These are phyloP conservation scores for Leavenworthia alabamica DNA, from an alignment of 345 rosid genomes.

Conservation along the genomic window DNA sequence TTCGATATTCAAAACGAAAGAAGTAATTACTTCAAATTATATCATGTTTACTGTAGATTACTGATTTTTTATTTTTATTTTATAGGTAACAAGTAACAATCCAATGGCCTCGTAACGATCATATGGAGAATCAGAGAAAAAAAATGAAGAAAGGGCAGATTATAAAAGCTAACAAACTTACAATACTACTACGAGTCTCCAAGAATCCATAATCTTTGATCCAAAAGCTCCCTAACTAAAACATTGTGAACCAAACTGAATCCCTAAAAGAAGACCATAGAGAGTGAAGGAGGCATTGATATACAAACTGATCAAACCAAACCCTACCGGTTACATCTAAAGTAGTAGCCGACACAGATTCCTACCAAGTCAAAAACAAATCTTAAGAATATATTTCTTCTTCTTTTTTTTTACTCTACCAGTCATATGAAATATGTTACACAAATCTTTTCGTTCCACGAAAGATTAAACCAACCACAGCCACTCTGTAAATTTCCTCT, in stretches of 20 bases:
- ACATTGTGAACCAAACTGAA: slow-evolving; percentile 13
- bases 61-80: neutral
- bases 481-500: slow-evolving; percentile 12
- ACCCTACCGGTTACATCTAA: slow-evolving; percentile 27
- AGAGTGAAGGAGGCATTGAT: slow-evolving; percentile 4
- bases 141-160: neutral
- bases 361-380: slow-evolving; percentile 9
- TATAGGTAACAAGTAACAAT: neutral
- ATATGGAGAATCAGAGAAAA: neutral
- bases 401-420: slow-evolving; percentile 17
- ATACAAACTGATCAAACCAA: slow-evolving; percentile 24
- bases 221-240: slow-evolving; percentile 17
- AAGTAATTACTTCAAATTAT: too few species aligned
- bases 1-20: too few species aligned
- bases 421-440: slow-evolving; percentile 18
- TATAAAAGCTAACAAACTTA: slow-evolving; percentile 16
- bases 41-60: neutral
- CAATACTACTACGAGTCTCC: slow-evolving; percentile 11
- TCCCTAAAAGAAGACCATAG: neutral
- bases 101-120: neutral
- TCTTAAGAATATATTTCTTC: slow-evolving; percentile 14
- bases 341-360: neutral
- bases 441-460: slow-evolving; percentile 9
- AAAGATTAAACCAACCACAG: neutral
- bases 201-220: slow-evolving; percentile 28